Conservation (phyloP, 169 alveolate species). For the Eimeria sp. region DNA sequence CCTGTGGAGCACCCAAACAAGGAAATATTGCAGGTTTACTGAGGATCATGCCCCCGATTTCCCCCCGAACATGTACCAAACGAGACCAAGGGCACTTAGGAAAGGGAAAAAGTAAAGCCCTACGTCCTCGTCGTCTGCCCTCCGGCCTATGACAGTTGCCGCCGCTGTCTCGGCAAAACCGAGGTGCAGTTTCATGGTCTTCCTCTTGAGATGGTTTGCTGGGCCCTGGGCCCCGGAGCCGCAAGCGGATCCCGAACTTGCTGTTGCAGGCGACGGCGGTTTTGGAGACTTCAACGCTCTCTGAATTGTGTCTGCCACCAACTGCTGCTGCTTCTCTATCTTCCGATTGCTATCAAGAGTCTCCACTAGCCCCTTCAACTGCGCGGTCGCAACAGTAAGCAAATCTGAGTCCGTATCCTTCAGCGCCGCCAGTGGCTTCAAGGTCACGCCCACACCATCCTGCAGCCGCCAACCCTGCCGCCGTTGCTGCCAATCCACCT, state of each 20-base stretch:
- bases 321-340: conserved; percentile 37
- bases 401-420: conserved; percentile 1
- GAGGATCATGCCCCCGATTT: background rate
- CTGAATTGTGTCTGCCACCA: conserved; percentile 27
- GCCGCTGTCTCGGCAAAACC: conserved; percentile 55
- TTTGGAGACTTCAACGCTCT: background rate
- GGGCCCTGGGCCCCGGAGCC: conserved; percentile 22
- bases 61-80: background rate
- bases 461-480: background rate
- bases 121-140: conserved; percentile 42
- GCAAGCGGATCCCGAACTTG: background rate
- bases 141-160: conserved; percentile 32
- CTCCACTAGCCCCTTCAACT: conserved; percentile 11
- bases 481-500: background rate
- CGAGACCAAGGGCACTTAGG: background rate
- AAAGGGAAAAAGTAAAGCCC: background rate
- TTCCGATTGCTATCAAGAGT: background rate
- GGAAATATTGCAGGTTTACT: background rate
- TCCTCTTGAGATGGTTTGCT: background rate
- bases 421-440: background rate
- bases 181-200: conserved; percentile 19
- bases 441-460: background rate
- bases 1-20: background rate
- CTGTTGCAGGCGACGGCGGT: background rate
- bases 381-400: background rate